phyloP scores from a whole-genome alignment of 306 rosid species.

The Prosopis cineraria region DNA sequence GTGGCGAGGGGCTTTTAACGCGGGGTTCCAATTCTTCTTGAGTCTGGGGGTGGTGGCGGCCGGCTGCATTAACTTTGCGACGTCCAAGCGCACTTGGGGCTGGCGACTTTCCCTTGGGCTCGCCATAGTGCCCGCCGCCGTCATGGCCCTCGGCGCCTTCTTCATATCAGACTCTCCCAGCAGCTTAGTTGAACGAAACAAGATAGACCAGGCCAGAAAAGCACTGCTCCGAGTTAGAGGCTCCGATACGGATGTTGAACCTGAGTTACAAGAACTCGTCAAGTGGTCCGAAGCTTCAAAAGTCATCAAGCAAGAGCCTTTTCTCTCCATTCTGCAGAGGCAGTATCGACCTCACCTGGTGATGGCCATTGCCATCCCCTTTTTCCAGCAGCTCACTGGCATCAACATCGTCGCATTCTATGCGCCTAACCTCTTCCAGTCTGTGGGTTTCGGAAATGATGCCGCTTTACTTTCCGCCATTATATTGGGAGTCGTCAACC shows the following conservation, averaged over 20 bases:
- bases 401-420: conserved; percentile 74
- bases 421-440: conserved; percentile 68
- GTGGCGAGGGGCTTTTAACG: conserved; percentile 67
- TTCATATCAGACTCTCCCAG: conserved; percentile 59
- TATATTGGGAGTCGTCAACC: conserved; percentile 58
- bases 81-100: conserved; percentile 48
- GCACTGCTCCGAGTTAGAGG: conserved; percentile 48
- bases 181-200: conserved; percentile 60
- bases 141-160: conserved; percentile 49
- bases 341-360: conserved; percentile 70
- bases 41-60: conserved; percentile 53
- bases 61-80: conserved; percentile 47
- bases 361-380: conserved; percentile 52
- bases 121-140: conserved; percentile 51
- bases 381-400: conserved; percentile 67
- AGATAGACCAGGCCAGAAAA: conserved; percentile 39
- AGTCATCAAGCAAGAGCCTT: conserved; percentile 45
- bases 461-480: conserved; percentile 59
- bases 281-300: conserved; percentile 38
- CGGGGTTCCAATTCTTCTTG: conserved; percentile 50
- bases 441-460: conserved; percentile 63
- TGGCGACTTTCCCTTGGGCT: conserved; percentile 68
- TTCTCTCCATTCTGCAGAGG: conserved; percentile 49
- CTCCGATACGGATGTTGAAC: conserved; percentile 39
- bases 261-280: conserved; percentile 42